Evolutionary conservation across 495 filamentous ascomycete species (phyloP).

Genomic region (Pseudomonodictys pantanalensis): DNA sequence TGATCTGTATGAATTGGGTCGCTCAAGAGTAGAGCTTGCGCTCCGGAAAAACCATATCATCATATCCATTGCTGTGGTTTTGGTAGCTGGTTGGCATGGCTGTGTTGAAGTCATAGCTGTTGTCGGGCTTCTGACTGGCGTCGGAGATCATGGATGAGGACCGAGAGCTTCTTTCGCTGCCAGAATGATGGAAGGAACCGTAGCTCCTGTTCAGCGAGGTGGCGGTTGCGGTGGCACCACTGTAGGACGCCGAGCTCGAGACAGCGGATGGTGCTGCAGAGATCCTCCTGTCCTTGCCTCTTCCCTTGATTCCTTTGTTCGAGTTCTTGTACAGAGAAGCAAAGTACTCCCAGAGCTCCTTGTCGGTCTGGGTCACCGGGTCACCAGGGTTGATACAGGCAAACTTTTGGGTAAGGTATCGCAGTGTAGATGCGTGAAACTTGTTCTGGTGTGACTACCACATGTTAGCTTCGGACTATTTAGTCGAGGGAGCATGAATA

Average conservation of each 20-base stretch:
- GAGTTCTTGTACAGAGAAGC: constrained; percentile 86
- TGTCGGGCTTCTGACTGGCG: constrained; percentile 6
- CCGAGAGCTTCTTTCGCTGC: constrained; percentile 29
- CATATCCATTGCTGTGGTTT: constrained; percentile 13
- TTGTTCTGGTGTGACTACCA: constrained; percentile 87
- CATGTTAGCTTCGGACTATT: neutral
- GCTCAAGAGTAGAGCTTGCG: constrained; percentile 30
- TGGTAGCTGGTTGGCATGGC: constrained; percentile 18
- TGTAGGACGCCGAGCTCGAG: constrained; percentile 22
- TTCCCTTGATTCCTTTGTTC: constrained; percentile 90
- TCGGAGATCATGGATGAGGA: constrained; percentile 29
- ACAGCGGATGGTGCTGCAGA: constrained; percentile 19
- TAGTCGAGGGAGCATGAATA: constrained; percentile 9
- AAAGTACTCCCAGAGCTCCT: constrained; percentile 83
- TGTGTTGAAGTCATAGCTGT: constrained; percentile 32
- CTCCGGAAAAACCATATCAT: constrained; percentile 35
- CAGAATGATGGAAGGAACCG: constrained; percentile 17
- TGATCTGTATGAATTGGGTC: neutral
- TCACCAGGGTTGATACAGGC: constrained; percentile 60
- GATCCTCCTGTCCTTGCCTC: constrained; percentile 70
- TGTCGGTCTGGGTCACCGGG: constrained; percentile 63
- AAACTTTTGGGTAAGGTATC: constrained; percentile 71
- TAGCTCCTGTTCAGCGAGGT: constrained; percentile 5
- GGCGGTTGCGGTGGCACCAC: constrained; percentile 9
- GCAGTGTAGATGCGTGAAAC: constrained; percentile 74